These are phyloP conservation scores for Ceratocystis harringtonii DNA, from an alignment of 2,329 filamentous ascomycete species.

Conservation along the genomic window DNA sequence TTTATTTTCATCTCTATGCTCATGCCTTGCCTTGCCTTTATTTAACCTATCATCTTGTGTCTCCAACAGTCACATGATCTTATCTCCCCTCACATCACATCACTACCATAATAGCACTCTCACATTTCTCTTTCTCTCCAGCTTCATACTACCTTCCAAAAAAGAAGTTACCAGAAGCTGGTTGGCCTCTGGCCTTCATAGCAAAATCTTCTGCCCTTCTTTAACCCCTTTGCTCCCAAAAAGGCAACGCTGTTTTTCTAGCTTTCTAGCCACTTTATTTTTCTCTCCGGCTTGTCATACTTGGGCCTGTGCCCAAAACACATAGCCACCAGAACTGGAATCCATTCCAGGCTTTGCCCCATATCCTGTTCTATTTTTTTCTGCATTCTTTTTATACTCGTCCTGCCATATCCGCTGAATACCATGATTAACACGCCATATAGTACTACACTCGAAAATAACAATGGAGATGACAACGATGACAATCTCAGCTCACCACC, in stretches of 20 bases:
- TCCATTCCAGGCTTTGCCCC: background rate
- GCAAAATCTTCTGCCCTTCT: background rate
- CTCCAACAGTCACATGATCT: background rate
- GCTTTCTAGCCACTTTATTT: background rate
- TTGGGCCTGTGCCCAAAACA: background rate
- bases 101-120: no score
- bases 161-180: no score
- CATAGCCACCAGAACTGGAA: background rate
- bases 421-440: constrained; percentile 17
- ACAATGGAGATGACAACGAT: constrained; percentile 24
- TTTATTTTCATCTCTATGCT: background rate
- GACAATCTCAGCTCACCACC: constrained; percentile 29
- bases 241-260: background rate
- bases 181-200: background rate
- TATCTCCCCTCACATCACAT: background rate
- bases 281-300: background rate
- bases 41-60: background rate
- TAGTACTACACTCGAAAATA: constrained; percentile 19
- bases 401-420: constrained; percentile 9
- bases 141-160: no score
- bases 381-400: background rate
- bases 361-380: background rate
- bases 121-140: background rate
- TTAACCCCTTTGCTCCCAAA: background rate
- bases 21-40: background rate